Evolutionary conservation across 1,284 basidiomycete genomes (phyloP), one percentile per base, ranked within the genome.

Genomic region (Cutaneotrichosporon mucoides): DNA sequence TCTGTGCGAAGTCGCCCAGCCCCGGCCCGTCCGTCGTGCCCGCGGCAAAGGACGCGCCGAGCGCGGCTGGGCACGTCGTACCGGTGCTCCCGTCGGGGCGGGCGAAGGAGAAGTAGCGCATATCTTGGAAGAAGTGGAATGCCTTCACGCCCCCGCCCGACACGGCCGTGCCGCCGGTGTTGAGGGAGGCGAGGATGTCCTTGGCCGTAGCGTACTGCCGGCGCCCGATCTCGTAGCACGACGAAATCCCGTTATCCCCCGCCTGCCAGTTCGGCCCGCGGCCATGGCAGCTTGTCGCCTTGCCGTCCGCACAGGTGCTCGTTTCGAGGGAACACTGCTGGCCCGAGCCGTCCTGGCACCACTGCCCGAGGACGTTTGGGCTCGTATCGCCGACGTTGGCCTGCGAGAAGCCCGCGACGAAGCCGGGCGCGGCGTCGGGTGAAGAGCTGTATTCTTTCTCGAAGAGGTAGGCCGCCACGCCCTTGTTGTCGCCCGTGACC

Each of bases 401-500:
- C 38, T 63, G 57, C n/a, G 57, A 60, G 61, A 59, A 63, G 9
- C 55, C 61, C 1, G 61, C 61, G 4, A 63, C 61, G 15, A 63
- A 63, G 33, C 44, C 53, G 1, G 49, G 54, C 34, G 54, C 59
- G 1, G 55, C 44, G 13, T 13, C 34, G 6, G 41, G n/a, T 15
- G 16, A 40, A 6, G 12, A 4, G 11, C 16, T 51, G 11, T 24
- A 56, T 12, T 52, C 55, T 16, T 42, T 33, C 44, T 63, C 61
- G 35, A 56, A 41, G 0, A 63, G 48, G 41, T 33, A 51, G 7
- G 61, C 57, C 0, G 61, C 61, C 3, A 63, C 61, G 13, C 61
- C 61, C 55, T 63, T 63, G 48, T 63, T 63, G 55, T 63, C 61
- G 12, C 61, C 61, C 0, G 55, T 56, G 10, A 63, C 61, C 11